These are phyloP conservation scores for Aspergillus kassunensis DNA, from an alignment of 495 filamentous ascomycete species.

Conservation along the genomic window DNA sequence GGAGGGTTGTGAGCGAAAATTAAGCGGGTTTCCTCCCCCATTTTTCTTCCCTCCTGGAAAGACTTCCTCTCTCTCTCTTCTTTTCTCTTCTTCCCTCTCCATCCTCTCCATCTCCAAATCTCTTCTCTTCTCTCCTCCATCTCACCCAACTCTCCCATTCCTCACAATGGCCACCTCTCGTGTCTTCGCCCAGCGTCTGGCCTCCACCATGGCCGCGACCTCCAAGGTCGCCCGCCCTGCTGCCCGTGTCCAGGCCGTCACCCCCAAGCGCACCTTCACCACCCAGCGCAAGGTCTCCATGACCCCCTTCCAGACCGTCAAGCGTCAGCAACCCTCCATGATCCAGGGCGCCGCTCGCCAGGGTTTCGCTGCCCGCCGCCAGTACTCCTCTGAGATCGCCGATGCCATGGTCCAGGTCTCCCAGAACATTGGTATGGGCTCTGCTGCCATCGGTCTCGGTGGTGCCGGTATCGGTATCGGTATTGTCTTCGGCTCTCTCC, in stretches of 20 bases:
- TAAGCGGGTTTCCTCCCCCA: conserved; percentile 43
- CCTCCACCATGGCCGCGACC: conserved; percentile 68
- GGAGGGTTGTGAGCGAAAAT: conserved; percentile 41
- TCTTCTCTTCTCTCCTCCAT: conserved; percentile 4
- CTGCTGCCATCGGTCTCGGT: conserved; percentile 82
- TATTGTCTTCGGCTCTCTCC: conserved; percentile 82
- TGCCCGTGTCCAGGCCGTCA: conserved; percentile 55
- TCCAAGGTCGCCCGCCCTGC: conserved; percentile 68
- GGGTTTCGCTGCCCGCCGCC: conserved; percentile 60
- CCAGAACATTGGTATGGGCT: conserved; percentile 83
- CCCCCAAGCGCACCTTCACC: conserved; percentile 66
- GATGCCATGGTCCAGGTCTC: conserved; percentile 82
- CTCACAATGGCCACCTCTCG: conserved; percentile 70
- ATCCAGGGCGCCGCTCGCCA: conserved; percentile 61
- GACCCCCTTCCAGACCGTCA: conserved; percentile 52
- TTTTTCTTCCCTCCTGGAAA: conserved; percentile 33
- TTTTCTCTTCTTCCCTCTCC: conserved; percentile 22
- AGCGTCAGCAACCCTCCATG: conserved; percentile 61
- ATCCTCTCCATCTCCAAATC: conserved; percentile 9
- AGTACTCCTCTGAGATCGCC: conserved; percentile 79
- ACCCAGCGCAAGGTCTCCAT: conserved; percentile 38
- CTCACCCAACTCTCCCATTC: conserved; percentile 25
- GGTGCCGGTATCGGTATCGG: conserved; percentile 93
- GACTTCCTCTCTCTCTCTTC: conserved; percentile 23
- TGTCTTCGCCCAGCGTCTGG: conserved; percentile 67